These are phyloP conservation scores for Gardenia jasminoides DNA, from an alignment of 257 asterid species.

Conservation along the genomic window DNA sequence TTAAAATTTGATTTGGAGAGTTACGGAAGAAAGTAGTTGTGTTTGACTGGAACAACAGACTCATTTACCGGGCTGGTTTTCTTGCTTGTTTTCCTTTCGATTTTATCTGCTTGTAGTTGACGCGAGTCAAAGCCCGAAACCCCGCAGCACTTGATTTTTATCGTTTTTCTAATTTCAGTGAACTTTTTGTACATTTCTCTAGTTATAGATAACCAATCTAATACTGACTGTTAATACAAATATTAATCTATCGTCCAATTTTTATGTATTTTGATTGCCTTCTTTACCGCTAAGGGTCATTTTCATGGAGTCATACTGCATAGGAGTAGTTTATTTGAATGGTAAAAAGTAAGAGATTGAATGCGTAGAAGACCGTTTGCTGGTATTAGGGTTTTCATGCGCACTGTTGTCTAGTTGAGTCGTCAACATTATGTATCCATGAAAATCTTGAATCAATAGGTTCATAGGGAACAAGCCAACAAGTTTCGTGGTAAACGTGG, in stretches of 20 bases:
- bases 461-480: neutral
- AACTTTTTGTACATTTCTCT: neutral
- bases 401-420: neutral
- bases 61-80: neutral
- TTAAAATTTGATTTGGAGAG: neutral
- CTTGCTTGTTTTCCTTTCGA: neutral
- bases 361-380: neutral
- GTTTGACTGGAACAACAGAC: neutral
- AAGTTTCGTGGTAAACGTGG: too few relatives aligned
- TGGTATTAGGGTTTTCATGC: neutral
- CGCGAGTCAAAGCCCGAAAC: neutral
- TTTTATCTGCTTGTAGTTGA: neutral
- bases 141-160: neutral
- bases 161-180: neutral
- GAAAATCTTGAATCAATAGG: too few relatives aligned
- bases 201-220: neutral
- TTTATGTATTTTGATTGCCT: neutral
- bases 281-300: neutral
- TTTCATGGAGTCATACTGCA: neutral
- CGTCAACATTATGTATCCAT: too few relatives aligned
- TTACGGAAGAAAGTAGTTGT: neutral
- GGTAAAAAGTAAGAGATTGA: neutral
- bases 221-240: too few relatives aligned
- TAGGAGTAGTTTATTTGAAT: neutral
- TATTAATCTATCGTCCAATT: too few relatives aligned